A percentile compares a stretch with the other conserved stretches of the same genome.
Evolutionary conservation across 2,329 filamentous ascomycete genomes (phyloP).

Genomic region (Calycina herbarum): DNA sequence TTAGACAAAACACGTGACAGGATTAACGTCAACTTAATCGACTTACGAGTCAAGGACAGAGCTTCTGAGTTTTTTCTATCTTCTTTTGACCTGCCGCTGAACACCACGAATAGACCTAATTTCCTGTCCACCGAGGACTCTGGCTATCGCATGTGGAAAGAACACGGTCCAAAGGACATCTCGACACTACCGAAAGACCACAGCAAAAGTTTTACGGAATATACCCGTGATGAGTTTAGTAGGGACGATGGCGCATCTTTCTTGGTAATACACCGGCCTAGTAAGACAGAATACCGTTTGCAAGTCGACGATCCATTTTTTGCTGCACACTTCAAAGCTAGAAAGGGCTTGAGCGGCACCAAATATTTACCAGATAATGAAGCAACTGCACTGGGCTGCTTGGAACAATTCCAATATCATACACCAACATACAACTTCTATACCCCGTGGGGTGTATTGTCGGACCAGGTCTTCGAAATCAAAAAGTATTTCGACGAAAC

Average conservation of each 20-base stretch:
- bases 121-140: no score
- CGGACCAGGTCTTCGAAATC: neutral
- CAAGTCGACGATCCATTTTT: conserved; percentile 2
- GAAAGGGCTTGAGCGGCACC: neutral
- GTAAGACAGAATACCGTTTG: neutral
- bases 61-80: no score
- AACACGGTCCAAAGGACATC: no score
- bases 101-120: no score
- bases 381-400: conserved; percentile 7
- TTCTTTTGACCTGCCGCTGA: no score
- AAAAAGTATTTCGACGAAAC: neutral
- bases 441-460: neutral
- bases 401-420: conserved; percentile 9
- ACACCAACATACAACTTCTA: neutral
- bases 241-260: conserved; percentile 3
- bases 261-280: neutral
- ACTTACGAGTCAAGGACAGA: neutral
- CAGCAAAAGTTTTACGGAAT: no score
- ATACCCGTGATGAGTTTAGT: neutral
- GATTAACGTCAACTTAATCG: neutral
- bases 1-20: neutral
- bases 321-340: neutral
- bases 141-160: no score
- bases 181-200: neutral
- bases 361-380: conserved; percentile 7